Conservation (phyloP, 768 basidiomycete genomes). For the Grammothele lineata region DNA sequence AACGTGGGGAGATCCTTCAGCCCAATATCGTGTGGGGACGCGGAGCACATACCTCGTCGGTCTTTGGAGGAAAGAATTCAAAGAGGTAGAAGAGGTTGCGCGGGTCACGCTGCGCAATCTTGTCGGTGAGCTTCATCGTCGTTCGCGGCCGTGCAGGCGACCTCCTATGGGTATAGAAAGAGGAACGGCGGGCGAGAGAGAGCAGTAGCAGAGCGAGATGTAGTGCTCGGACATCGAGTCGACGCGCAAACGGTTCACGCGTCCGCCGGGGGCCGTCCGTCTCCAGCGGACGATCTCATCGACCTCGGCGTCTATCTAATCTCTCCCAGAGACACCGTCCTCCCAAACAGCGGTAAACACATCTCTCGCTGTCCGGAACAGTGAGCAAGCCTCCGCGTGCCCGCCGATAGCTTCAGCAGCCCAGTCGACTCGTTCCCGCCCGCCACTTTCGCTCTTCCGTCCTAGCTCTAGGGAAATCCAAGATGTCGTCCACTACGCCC, state of each 20-base stretch:
- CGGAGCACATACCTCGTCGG: slow-evolving; percentile 60
- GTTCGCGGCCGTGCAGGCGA: not conserved
- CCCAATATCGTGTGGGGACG: too few relatives aligned
- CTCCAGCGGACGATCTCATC: not conserved
- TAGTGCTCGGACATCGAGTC: too few relatives aligned
- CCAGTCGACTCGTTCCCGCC: too few relatives aligned
- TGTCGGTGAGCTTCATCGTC: slow-evolving; percentile 70
- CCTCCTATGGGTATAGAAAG: too few relatives aligned
- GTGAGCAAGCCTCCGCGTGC: slow-evolving; percentile 6
- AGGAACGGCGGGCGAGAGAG: too few relatives aligned
- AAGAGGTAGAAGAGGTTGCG: slow-evolving; percentile 81
- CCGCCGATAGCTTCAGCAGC: too few relatives aligned
- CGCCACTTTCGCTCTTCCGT: too few relatives aligned
- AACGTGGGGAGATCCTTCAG: too few relatives aligned
- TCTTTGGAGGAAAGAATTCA: slow-evolving; percentile 97
- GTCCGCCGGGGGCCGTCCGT: too few relatives aligned
- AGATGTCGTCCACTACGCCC: slow-evolving; percentile 55
- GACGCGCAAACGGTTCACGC: too few relatives aligned
- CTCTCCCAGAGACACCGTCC: slow-evolving; percentile 4
- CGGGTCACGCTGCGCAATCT: slow-evolving; percentile 45
- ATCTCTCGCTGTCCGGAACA: slow-evolving; percentile 13
- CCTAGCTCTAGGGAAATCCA: too few relatives aligned
- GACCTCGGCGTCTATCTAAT: slow-evolving; percentile 9
- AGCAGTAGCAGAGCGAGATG: too few relatives aligned
- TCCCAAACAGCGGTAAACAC: slow-evolving; percentile 11